Evolutionary conservation across 371 early-diverging fungal genomes (phyloP).

Genomic region (Coemansia sp.): DNA sequence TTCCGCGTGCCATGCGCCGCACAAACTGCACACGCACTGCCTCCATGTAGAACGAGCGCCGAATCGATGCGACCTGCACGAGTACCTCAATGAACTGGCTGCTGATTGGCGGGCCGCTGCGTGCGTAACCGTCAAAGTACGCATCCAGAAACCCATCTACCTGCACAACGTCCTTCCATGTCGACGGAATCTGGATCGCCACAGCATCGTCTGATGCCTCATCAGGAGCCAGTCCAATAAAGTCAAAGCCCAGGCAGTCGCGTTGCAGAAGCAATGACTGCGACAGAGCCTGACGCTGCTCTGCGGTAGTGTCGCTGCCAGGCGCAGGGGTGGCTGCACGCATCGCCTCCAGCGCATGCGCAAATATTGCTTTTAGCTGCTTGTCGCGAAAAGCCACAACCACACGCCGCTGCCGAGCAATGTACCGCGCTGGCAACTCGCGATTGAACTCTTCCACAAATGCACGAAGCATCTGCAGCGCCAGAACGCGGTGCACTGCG

Average conservation of each 20-base stretch:
- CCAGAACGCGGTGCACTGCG: conserved; percentile 30
- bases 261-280: conserved; percentile 63
- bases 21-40: conserved; percentile 69
- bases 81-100: conserved; percentile 77
- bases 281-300: conserved; percentile 40
- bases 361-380: conserved; percentile 71
- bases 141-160: conserved; percentile 64
- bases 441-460: conserved; percentile 67
- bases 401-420: conserved; percentile 67
- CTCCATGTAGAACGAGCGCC: conserved; percentile 80
- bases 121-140: conserved; percentile 72
- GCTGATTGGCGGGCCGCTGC: conserved; percentile 56
- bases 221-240: conserved; percentile 80
- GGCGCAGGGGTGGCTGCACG: conserved; percentile 44
- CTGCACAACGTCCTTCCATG: conserved; percentile 74
- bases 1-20: conserved; percentile 68
- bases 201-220: conserved; percentile 83
- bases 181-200: conserved; percentile 74
- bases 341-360: conserved; percentile 64
- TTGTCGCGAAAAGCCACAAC: conserved; percentile 82
- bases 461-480: conserved; percentile 56
- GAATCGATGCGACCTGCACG: conserved; percentile 73
- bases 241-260: conserved; percentile 79
- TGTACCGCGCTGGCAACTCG: conserved; percentile 59
- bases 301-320: conserved; percentile 59